Percentiles rank a stretch among this genome's conserved stretches.
Evolutionary conservation across 805 yeast species (phyloP).

Genomic region (Huiozyma sinensis): DNA sequence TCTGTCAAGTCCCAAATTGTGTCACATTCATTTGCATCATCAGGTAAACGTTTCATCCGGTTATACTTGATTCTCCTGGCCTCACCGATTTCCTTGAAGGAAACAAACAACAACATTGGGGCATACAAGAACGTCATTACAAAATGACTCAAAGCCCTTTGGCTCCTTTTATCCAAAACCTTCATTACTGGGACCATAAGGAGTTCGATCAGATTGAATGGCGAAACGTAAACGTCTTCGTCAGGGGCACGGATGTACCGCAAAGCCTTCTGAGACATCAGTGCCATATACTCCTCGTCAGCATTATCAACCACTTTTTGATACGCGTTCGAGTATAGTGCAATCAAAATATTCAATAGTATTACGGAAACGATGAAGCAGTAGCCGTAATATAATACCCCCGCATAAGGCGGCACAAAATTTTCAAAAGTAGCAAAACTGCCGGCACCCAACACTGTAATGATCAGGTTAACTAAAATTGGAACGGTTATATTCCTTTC

Average conservation of each 20-base stretch:
- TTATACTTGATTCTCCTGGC: conserved; percentile 68
- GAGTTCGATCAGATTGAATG: conserved; percentile 65
- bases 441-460: conserved; percentile 67
- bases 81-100: conserved; percentile 50
- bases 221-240: conserved; percentile 75
- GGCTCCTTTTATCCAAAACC: conserved; percentile 20
- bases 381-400: conserved; percentile 65
- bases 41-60: conserved; percentile 49
- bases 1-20: conserved; percentile 78
- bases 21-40: conserved; percentile 71
- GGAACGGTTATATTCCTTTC: conserved; percentile 59
- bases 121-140: conserved; percentile 58
- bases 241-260: conserved; percentile 85
- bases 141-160: conserved; percentile 37
- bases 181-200: conserved; percentile 36
- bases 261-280: conserved; percentile 74
- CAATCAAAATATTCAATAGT: conserved; percentile 72
- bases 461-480: conserved; percentile 52
- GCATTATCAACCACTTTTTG: conserved; percentile 74
- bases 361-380: conserved; percentile 66
- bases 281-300: conserved; percentile 72
- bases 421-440: conserved; percentile 57
- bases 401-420: conserved; percentile 80
- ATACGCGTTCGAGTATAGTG: conserved; percentile 77
- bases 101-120: conserved; percentile 52